Evolutionary conservation across 2,329 filamentous ascomycete genomes (phyloP).

Genomic region (Aureobasidium lini): DNA sequence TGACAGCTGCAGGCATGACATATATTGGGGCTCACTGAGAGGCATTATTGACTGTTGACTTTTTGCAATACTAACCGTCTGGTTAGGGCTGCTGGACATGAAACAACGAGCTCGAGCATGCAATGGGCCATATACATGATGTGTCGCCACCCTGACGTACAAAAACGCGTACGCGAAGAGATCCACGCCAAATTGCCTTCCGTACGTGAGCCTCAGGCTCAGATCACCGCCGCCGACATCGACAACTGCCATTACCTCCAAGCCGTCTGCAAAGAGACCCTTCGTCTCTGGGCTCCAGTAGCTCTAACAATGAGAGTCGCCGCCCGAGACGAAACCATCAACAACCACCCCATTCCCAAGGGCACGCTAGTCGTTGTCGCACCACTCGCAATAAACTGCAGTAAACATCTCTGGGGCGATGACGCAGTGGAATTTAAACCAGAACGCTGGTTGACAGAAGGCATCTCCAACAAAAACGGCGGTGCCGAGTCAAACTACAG

Average conservation of each 20-base stretch:
- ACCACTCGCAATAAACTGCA: conserved; percentile 62
- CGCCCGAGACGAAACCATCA: conserved; percentile 55
- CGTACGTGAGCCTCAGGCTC: conserved; percentile 29
- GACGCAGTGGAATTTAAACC: conserved; percentile 72
- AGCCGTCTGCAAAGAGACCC: conserved; percentile 69
- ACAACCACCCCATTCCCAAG: conserved; percentile 58
- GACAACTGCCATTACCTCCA: conserved; percentile 73
- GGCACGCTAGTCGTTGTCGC: conserved; percentile 62
- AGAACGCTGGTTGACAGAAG: conserved; percentile 61
- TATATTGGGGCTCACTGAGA: no score
- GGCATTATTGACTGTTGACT: neutral
- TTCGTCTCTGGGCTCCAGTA: conserved; percentile 67
- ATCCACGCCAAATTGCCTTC: conserved; percentile 41
- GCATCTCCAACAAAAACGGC: conserved; percentile 50
- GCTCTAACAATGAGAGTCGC: conserved; percentile 63
- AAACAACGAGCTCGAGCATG: conserved; percentile 49
- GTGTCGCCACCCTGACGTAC: conserved; percentile 42
- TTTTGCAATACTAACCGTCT: neutral
- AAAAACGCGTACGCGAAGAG: conserved; percentile 43
- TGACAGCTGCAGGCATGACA: no score
- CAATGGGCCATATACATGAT: conserved; percentile 49
- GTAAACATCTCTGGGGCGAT: conserved; percentile 62
- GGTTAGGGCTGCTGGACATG: conserved; percentile 50
- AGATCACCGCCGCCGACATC: conserved; percentile 50
- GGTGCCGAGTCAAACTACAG: conserved; percentile 70